A percentile compares a stretch with the other conserved stretches of the same genome.
phyloP scores from a whole-genome alignment of 257 asterid genomes.

The Apocynum venetum region DNA sequence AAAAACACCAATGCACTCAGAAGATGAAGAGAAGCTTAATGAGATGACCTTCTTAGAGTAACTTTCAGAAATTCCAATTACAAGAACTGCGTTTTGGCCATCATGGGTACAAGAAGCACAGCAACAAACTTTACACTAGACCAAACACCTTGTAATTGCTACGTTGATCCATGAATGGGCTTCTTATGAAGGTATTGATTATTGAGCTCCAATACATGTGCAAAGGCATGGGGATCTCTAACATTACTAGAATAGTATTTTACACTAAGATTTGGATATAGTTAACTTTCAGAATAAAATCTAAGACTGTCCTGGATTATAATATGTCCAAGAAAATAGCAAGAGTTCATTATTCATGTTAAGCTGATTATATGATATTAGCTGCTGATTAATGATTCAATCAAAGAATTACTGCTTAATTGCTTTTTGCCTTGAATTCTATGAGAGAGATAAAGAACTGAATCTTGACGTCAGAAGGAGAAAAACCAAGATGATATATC shows the following conservation, averaged over 20 bases:
- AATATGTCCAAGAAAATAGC: too few relatives aligned
- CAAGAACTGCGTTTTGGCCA: background rate
- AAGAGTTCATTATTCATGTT: too few relatives aligned
- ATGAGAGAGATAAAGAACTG: background rate
- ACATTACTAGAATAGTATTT: background rate
- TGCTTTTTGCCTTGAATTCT: background rate
- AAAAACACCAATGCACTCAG: background rate
- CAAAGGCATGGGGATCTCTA: background rate
- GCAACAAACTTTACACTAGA: background rate
- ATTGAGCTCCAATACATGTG: background rate
- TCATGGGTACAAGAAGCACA: background rate
- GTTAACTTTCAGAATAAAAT: background rate
- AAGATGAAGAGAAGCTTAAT: background rate
- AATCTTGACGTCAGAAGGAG: background rate
- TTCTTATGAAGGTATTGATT: background rate
- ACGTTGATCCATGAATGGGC: background rate
- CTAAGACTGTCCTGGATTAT: background rate
- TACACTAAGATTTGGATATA: background rate
- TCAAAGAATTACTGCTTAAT: background rate
- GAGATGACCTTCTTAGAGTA: background rate
- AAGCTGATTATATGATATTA: too few relatives aligned
- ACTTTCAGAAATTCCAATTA: background rate
- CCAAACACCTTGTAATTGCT: background rate
- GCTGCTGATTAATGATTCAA: too few relatives aligned
- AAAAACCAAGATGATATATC: background rate